Base-by-base conservation (phyloP, 2,329 filamentous ascomycete species). In the Ophiostoma ulmi region DNA sequence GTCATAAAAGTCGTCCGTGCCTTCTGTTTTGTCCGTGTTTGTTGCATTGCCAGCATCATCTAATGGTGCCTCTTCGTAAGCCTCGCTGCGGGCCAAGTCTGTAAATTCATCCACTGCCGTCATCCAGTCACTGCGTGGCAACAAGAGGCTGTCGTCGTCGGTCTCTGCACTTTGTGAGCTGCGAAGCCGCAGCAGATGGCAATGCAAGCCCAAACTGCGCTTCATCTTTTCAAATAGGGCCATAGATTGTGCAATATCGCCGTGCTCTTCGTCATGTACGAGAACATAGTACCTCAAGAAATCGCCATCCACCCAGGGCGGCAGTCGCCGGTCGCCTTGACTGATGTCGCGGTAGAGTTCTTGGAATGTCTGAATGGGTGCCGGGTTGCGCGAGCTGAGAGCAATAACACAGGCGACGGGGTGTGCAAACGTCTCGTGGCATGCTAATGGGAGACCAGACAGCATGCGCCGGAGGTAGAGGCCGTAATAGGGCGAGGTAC, bases 161-260 rank as follows among this genome's bases (percentile, higher is more conserved):
- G 93, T 94, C 73, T 94, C 88, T 48, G 92, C 90, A 78, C 93
- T 94, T 77, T 93, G 91, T 52, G 88, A 91, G 76, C 92, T 96
- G 75, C 94, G 87, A 68, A 99, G 82, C 73, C 96, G 85, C 44
- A 99, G 83, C 13, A 99, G 84, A 80, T 99, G 95, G 78, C 95
- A 99, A 80, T 99, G 94, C 67, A 98, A 83, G 1, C 95, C 95
- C 74, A 99, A 92, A 80, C 97, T 93, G n/a, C 95, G 89, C 80
- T 98, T 99, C 96, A 99, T 99, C 79, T 97, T 93, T 75, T 99
- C 95, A 79, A 97, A 99, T 38, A 98, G 83, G 22, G 89, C 87
- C 79, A 94, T 94, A 14, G 94, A 97, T 80, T 93, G 91, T 52
- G 88, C 88, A 73, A 98, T 97, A 78, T 99, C 94, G 77, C 97